Evolutionary conservation across 148 eudicot genomes (phyloP).

Genomic region (Polygonum maritimum): DNA sequence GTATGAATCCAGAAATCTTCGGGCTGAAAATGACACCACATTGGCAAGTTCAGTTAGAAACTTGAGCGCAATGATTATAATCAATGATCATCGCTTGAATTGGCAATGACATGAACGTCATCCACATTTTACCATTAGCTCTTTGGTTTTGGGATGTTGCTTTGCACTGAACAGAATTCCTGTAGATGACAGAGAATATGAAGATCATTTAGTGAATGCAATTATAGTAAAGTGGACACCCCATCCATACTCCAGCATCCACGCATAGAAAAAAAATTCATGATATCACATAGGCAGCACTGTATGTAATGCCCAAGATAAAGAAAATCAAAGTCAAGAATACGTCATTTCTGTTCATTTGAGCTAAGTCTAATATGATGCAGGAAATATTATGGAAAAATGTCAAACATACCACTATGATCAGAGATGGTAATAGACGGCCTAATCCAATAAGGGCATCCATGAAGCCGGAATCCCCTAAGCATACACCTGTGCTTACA

Average conservation of each 20-base stretch:
- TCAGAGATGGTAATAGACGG: constrained; percentile 80
- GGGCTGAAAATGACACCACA: constrained; percentile 42
- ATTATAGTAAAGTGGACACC: neutral
- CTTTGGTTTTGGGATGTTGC: constrained; percentile 82
- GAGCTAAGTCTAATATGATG: neutral
- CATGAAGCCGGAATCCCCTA: constrained; percentile 85
- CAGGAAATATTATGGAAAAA: neutral
- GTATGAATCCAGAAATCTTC: constrained; percentile 94
- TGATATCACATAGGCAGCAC: neutral
- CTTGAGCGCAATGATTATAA: neutral
- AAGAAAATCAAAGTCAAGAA: neutral
- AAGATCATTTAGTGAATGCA: neutral
- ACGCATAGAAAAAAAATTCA: neutral
- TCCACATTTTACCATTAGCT: constrained; percentile 60
- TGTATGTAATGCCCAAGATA: neutral
- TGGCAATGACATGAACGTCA: constrained; percentile 10
- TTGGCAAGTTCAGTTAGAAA: constrained; percentile 2
- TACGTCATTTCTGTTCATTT: neutral
- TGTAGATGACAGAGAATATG: constrained; percentile 18
- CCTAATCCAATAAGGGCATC: constrained; percentile 94
- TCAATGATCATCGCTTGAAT: neutral
- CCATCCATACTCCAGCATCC: neutral
- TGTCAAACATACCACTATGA: constrained; percentile 51
- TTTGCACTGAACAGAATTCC: constrained; percentile 68
- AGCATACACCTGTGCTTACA: constrained; percentile 78